These are phyloP conservation scores for Volvox reticuliferus DNA, from an alignment of 139 green algal genomes.

Conservation along the genomic window DNA sequence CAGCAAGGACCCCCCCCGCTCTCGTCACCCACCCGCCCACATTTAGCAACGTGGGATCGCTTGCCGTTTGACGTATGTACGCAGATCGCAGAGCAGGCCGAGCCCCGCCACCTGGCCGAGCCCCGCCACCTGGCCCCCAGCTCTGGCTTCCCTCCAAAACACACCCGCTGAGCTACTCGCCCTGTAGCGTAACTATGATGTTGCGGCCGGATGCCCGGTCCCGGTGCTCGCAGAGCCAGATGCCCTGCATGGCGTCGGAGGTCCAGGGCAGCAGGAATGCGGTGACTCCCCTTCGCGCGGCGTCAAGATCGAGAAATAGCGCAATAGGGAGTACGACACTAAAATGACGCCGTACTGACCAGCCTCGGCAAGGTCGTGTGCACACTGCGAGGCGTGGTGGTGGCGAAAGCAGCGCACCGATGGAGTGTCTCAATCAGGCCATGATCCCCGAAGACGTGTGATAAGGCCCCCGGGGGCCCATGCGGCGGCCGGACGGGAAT, in stretches of 20 bases:
- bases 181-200: slow-evolving; percentile 69
- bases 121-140: no score
- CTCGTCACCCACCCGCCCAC: no score
- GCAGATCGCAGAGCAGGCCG: no score
- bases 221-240: slow-evolving; percentile 77
- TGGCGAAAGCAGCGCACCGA: neutral
- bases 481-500: neutral
- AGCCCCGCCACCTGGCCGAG: no score
- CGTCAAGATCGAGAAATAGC: neutral
- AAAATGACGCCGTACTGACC: neutral
- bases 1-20: no score
- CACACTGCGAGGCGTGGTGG: neutral
- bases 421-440: no score
- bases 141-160: no score
- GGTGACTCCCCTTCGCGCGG: neutral
- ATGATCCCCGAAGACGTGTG: no score
- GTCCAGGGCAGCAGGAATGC: neutral
- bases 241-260: slow-evolving; percentile 47
- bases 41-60: no score
- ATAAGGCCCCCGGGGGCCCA: no score
- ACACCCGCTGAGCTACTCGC: slow-evolving; percentile 32
- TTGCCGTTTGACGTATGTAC: no score
- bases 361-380: neutral
- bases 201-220: slow-evolving; percentile 58
- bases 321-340: neutral